These are phyloP conservation scores for Bigelowiella natans DNA, from an alignment of 78 protist species.

Conservation along the genomic window DNA sequence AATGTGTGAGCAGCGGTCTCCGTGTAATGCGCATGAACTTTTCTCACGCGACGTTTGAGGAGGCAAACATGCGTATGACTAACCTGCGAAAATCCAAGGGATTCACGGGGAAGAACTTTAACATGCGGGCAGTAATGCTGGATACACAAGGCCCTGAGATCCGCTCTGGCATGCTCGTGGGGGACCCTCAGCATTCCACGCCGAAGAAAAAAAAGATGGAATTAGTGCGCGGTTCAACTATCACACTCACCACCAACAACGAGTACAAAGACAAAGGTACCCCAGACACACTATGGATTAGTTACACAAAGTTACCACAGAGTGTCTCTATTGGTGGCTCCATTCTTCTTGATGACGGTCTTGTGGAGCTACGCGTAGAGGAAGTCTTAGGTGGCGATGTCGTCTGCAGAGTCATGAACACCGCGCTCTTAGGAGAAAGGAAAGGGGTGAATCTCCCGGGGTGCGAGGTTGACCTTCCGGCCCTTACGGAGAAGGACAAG, in stretches of 20 bases:
- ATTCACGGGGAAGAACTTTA: not conserved
- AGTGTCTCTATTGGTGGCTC: not conserved
- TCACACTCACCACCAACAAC: not conserved
- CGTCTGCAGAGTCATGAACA: slow-evolving; percentile 39
- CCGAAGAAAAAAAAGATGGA: not conserved
- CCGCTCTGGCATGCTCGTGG: not conserved
- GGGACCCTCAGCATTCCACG: not conserved
- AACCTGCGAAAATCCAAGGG: not conserved
- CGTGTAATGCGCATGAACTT: not conserved
- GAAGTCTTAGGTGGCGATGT: not conserved
- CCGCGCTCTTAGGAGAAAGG: slow-evolving; percentile 47
- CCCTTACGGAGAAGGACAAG: slow-evolving; percentile 66
- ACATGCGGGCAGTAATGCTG: not conserved
- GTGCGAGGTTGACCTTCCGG: slow-evolving; percentile 49
- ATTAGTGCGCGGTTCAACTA: not conserved
- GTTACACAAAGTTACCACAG: not conserved
- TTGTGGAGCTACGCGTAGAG: not conserved
- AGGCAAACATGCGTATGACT: not conserved
- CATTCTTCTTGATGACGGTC: not conserved
- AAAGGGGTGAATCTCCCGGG: slow-evolving; percentile 73
- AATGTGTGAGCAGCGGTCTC: not conserved
- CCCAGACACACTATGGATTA: not conserved
- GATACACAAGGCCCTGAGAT: slow-evolving; percentile 3
- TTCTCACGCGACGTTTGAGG: not conserved
- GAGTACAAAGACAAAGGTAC: not conserved